phyloP scores from a whole-genome alignment of 2,329 filamentous ascomycete genomes.

The Phialophora expanda region DNA sequence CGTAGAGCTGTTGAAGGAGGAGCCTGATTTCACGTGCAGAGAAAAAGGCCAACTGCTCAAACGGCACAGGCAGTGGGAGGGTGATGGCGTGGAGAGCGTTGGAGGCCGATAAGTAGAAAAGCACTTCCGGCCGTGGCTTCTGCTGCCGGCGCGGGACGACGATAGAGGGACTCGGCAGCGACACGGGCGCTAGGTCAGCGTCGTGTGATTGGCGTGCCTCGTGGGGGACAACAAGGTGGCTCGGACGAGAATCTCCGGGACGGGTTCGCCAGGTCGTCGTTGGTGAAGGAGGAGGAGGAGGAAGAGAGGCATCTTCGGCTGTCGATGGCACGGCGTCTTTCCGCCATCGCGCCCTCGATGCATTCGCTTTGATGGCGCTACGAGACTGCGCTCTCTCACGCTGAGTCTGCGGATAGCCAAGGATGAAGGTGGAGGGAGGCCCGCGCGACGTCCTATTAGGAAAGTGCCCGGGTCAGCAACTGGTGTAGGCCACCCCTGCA shows the following conservation, averaged over 20 bases:
- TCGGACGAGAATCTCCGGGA: too few species aligned
- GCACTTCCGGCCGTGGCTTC: background rate
- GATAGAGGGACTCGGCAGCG: background rate
- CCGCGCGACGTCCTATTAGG: constrained; percentile 1
- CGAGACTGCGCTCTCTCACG: constrained; percentile 11
- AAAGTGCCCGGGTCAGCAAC: background rate
- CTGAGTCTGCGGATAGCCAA: constrained; percentile 16
- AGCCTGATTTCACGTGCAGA: background rate
- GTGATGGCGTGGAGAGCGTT: background rate
- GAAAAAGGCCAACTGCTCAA: background rate
- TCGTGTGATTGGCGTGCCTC: background rate
- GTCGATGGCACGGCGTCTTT: constrained; percentile 1
- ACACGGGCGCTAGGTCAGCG: background rate
- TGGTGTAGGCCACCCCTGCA: too few species aligned
- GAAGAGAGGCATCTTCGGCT: background rate
- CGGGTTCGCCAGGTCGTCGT: too few species aligned
- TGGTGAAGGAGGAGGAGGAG: background rate
- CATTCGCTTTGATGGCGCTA: constrained; percentile 15
- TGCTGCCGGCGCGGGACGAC: background rate
- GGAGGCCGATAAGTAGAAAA: background rate
- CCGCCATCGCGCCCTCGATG: constrained; percentile 13
- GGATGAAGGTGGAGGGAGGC: constrained; percentile 13
- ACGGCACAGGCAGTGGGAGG: constrained; percentile 5
- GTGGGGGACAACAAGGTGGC: background rate
- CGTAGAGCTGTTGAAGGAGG: constrained; percentile 7